A percentile compares a stretch with the other conserved stretches of the same genome.
phyloP scores from a whole-genome alignment of 768 basidiomycete genomes.

The Trametes meyenii region DNA sequence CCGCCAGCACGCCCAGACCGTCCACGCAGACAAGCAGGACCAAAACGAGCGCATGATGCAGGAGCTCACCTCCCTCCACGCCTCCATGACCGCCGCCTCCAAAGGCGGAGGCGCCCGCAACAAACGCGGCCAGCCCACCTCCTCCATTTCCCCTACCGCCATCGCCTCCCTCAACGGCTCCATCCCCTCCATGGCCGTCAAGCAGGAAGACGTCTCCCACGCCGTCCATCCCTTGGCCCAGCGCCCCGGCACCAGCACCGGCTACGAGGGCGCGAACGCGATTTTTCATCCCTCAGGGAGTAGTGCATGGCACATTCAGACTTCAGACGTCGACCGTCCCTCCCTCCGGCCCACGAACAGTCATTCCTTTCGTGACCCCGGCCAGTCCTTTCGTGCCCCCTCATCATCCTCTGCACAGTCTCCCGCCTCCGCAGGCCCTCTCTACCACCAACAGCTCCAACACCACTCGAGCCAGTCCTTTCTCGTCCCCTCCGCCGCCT shows the following conservation, averaged over 20 bases:
- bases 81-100: slow-evolving; percentile 67
- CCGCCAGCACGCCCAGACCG: slow-evolving; percentile 95
- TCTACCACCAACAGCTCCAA: slow-evolving; percentile 34
- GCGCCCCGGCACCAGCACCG: slow-evolving; percentile 74
- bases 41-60: slow-evolving; percentile 93
- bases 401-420: slow-evolving; percentile 42
- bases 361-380: slow-evolving; percentile 80
- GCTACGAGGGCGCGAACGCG: slow-evolving; percentile 58
- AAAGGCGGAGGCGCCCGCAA: slow-evolving; percentile 42
- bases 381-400: slow-evolving; percentile 82
- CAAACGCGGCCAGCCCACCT: slow-evolving; percentile 40
- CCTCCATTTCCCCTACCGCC: slow-evolving; percentile 24
- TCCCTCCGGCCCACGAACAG: slow-evolving; percentile 43
- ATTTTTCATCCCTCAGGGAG: slow-evolving; percentile 32
- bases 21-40: slow-evolving; percentile 92
- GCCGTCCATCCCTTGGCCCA: slow-evolving; percentile 45
- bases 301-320: slow-evolving; percentile 43
- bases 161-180: slow-evolving; percentile 25
- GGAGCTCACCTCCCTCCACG: slow-evolving; percentile 81
- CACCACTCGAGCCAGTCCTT: slow-evolving; percentile 60
- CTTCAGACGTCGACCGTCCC: slow-evolving; percentile 41
- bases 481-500: slow-evolving; percentile 57
- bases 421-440: slow-evolving; percentile 37
- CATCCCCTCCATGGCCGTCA: slow-evolving; percentile 36
- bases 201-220: slow-evolving; percentile 44